Evolutionary conservation across 129 eudicot genomes (phyloP).

Genomic region (Centella asiatica): DNA sequence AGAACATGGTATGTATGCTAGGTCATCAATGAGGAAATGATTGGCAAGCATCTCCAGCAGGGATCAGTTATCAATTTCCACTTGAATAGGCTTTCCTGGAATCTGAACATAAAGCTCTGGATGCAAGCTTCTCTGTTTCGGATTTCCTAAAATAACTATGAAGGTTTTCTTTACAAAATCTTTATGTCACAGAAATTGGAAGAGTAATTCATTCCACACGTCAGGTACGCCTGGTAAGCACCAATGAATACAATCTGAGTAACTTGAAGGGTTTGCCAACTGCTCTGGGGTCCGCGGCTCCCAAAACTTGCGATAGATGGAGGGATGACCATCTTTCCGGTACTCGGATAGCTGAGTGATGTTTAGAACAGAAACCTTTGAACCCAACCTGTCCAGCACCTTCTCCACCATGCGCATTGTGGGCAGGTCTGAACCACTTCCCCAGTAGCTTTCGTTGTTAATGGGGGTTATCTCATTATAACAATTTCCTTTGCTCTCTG

Average conservation of each 20-base stretch:
- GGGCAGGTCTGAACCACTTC: constrained; percentile 74
- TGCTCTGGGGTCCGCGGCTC: constrained; percentile 54
- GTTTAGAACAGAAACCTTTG: constrained; percentile 69
- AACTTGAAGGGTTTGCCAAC: constrained; percentile 56
- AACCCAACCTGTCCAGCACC: constrained; percentile 40
- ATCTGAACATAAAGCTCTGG: not conserved
- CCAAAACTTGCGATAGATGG: constrained; percentile 90
- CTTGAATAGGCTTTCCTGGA: not conserved
- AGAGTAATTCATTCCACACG: constrained; percentile 80
- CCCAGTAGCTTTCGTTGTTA: constrained; percentile 57
- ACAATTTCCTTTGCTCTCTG: constrained; percentile 75
- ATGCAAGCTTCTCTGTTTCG: not conserved
- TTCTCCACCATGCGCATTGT: constrained; percentile 82
- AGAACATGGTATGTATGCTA: not conserved
- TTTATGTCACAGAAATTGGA: constrained; percentile 40
- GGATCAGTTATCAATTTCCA: not conserved
- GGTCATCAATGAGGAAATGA: not conserved
- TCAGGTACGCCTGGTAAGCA: constrained; percentile 98
- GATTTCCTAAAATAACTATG: not conserved
- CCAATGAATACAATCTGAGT: constrained; percentile 97
- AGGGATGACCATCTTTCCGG: constrained; percentile 89
- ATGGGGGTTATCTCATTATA: constrained; percentile 62
- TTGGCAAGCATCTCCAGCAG: not conserved
- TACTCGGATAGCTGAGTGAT: constrained; percentile 97
- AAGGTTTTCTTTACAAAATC: not conserved